phyloP scores from a whole-genome alignment of 2,329 filamentous ascomycete genomes.

The Teratosphaeria pseudoeucalypti region DNA sequence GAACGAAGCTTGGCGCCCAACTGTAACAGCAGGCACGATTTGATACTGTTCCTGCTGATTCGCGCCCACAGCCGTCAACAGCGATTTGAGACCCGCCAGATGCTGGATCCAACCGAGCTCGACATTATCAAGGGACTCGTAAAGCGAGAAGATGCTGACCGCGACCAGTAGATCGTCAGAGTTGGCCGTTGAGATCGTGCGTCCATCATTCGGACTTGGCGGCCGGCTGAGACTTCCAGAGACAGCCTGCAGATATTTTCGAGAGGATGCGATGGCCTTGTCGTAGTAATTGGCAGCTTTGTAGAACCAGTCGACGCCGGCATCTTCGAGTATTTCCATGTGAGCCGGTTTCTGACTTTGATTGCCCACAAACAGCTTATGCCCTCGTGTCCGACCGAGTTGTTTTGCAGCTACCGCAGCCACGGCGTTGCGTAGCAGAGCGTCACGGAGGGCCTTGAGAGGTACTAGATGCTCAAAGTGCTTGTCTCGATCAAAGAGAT shows the following conservation, averaged over 20 bases:
- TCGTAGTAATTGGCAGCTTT: conserved; percentile 53
- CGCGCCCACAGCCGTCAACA: conserved; percentile 38
- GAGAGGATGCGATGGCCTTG: conserved; percentile 34
- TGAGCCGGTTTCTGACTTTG: conserved; percentile 38
- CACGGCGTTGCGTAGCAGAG: conserved; percentile 44
- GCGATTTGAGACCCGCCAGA: conserved; percentile 52
- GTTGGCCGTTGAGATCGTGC: conserved; percentile 27
- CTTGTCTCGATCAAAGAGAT: conserved; percentile 44
- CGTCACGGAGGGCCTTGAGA: conserved; percentile 43
- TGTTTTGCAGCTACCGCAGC: conserved; percentile 55
- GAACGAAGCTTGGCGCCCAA: conserved; percentile 50
- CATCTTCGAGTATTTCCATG: conserved; percentile 44
- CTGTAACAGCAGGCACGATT: conserved; percentile 37
- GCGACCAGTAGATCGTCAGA: conserved; percentile 53
- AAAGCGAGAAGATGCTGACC: conserved; percentile 55
- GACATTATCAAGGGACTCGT: conserved; percentile 55
- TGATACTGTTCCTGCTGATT: conserved; percentile 28
- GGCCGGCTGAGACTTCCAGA: conserved; percentile 18
- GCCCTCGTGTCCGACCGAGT: conserved; percentile 44
- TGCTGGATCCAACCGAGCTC: conserved; percentile 49
- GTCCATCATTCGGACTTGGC: conserved; percentile 12
- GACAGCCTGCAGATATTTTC: conserved; percentile 34
- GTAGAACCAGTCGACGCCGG: conserved; percentile 43
- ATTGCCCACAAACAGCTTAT: conserved; percentile 41
- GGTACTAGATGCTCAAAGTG: conserved; percentile 53